phyloP scores from a whole-genome alignment of 345 rosid species.

The Streptanthus diversifolius region DNA sequence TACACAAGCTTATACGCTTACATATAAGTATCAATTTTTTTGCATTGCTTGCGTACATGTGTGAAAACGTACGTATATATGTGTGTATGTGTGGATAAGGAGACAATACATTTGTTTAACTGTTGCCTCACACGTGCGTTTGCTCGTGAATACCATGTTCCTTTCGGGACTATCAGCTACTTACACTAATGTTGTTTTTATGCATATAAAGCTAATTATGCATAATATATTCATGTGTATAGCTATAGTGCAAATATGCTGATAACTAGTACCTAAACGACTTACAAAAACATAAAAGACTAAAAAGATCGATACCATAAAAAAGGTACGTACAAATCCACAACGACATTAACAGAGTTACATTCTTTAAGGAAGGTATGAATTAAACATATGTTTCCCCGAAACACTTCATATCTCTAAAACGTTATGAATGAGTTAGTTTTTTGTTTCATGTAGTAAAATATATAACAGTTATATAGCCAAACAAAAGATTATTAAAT shows the following conservation, averaged over 20 bases:
- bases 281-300: neutral
- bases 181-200: neutral
- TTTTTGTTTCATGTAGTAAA: neutral
- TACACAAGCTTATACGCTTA: neutral
- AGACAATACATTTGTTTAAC: slow-evolving; percentile 18
- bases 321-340: neutral
- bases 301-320: neutral
- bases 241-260: neutral
- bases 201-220: neutral
- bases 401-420: neutral
- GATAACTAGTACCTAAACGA: neutral
- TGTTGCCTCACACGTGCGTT: slow-evolving; percentile 26
- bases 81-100: slow-evolving; percentile 23
- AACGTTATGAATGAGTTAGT: neutral
- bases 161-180: slow-evolving; percentile 20
- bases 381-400: neutral
- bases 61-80: neutral
- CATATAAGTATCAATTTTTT: neutral
- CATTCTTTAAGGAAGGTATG: neutral
- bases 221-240: neutral
- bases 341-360: neutral
- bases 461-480: neutral
- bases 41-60: too few relatives aligned
- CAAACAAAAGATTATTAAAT: neutral
- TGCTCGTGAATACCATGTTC: slow-evolving; percentile 26